Conservation (phyloP, 2,329 filamentous ascomycete species). For the Trichoderma atroviride region DNA sequence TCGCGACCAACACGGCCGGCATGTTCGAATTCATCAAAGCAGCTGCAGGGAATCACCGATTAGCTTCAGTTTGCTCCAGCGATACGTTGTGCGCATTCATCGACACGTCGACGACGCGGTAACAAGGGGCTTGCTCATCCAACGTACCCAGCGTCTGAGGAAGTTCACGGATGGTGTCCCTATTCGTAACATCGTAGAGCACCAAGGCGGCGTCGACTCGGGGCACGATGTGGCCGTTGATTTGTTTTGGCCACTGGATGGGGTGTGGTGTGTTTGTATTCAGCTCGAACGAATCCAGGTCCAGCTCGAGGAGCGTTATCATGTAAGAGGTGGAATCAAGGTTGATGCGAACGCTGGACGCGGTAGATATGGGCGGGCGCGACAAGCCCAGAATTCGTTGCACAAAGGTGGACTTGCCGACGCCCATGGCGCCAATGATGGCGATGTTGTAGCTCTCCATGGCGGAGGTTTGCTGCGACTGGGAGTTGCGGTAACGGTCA, state of each 20-base stretch:
- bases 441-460: conserved; percentile 68
- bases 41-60: conserved; percentile 51
- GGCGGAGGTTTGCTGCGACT: conserved; percentile 38
- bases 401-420: conserved; percentile 70
- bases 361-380: conserved; percentile 55
- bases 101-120: not conserved
- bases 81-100: not conserved
- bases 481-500: conserved; percentile 33
- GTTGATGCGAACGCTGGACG: conserved; percentile 59
- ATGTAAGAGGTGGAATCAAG: conserved; percentile 61
- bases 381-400: conserved; percentile 62
- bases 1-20: conserved; percentile 80
- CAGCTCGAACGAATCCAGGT: conserved; percentile 66
- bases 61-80: conserved; percentile 1
- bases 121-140: not conserved
- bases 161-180: conserved; percentile 72
- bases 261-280: conserved; percentile 56
- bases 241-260: conserved; percentile 68
- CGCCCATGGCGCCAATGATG: conserved; percentile 66
- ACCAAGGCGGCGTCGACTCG: conserved; percentile 81
- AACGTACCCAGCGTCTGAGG: conserved; percentile 72
- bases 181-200: conserved; percentile 84
- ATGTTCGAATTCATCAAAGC: conserved; percentile 71
- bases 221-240: conserved; percentile 71
- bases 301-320: conserved; percentile 66